Percentiles rank a stretch among this genome's conserved stretches.
Conservation (phyloP, 23 red algal genomes). For the Chondrus crispus region DNA sequence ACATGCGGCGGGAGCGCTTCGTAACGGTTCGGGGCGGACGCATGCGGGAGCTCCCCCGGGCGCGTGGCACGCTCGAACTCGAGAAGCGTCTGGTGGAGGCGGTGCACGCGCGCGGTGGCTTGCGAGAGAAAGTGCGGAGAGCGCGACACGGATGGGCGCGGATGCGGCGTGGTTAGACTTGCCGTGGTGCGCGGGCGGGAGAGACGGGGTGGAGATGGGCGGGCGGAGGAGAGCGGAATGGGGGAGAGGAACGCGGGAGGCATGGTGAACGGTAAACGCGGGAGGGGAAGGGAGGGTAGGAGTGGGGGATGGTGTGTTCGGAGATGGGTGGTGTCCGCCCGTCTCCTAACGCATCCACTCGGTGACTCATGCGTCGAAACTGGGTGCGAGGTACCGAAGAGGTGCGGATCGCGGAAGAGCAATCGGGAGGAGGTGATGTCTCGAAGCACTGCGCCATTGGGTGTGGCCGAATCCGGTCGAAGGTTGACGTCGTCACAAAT, state of each 20-base stretch:
- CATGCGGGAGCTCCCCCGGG: not conserved
- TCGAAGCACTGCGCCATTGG: too few relatives aligned
- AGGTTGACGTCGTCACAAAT: too few relatives aligned
- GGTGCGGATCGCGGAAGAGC: too few relatives aligned
- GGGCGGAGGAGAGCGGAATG: not conserved
- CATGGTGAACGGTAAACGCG: too few relatives aligned
- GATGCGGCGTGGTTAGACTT: not conserved
- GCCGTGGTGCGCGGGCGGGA: not conserved
- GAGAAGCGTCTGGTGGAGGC: not conserved
- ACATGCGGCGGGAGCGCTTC: constrained; percentile 21
- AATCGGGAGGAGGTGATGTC: too few relatives aligned
- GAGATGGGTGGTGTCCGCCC: too few relatives aligned
- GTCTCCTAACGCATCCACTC: too few relatives aligned
- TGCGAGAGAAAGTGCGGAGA: not conserved
- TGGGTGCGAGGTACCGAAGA: too few relatives aligned
- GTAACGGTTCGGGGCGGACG: not conserved
- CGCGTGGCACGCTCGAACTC: constrained; percentile 14
- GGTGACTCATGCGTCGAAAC: too few relatives aligned
- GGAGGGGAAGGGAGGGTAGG: too few relatives aligned
- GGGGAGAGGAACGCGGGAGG: not conserved
- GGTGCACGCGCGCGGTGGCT: not conserved
- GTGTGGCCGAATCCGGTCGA: too few relatives aligned
- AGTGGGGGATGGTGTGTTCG: too few relatives aligned
- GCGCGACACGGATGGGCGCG: not conserved
- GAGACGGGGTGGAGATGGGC: not conserved